Conservation (phyloP, 163 green algal species). For the Coccomyxa subellipsoidea region DNA sequence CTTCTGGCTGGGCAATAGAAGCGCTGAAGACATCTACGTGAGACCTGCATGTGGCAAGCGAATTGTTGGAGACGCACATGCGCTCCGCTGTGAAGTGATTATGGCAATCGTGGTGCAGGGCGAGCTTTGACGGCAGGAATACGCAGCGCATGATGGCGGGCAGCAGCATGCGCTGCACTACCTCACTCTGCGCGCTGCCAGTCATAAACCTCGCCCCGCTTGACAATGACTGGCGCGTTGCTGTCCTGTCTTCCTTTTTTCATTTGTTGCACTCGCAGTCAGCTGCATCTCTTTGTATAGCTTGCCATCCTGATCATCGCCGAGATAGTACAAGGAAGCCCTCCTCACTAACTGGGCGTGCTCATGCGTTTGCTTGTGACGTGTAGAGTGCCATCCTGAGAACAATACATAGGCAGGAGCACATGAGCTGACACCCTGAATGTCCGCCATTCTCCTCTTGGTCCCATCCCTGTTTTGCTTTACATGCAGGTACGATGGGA, state of each 20-base stretch:
- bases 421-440: background rate
- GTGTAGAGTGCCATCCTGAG: too few species aligned
- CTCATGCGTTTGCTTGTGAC: too few species aligned
- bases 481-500: constrained; percentile 38
- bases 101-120: constrained; percentile 24
- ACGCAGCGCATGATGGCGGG: constrained; percentile 61
- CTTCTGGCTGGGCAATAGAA: too few species aligned
- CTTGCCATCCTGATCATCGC: background rate
- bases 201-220: constrained; percentile 72
- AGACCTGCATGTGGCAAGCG: too few species aligned
- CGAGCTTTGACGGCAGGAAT: constrained; percentile 82
- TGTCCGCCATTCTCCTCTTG: too few species aligned
- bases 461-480: too few species aligned
- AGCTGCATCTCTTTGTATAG: background rate
- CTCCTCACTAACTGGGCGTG: too few species aligned
- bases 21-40: too few species aligned
- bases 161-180: constrained; percentile 60
- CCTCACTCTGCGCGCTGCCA: constrained; percentile 73
- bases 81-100: too few species aligned
- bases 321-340: background rate
- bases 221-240: constrained; percentile 68
- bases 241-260: background rate
- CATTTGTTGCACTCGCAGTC: too few species aligned
- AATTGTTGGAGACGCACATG: too few species aligned
- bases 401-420: too few species aligned